phyloP scores from a whole-genome alignment of 306 rosid species.

The Glycine latifolia region DNA sequence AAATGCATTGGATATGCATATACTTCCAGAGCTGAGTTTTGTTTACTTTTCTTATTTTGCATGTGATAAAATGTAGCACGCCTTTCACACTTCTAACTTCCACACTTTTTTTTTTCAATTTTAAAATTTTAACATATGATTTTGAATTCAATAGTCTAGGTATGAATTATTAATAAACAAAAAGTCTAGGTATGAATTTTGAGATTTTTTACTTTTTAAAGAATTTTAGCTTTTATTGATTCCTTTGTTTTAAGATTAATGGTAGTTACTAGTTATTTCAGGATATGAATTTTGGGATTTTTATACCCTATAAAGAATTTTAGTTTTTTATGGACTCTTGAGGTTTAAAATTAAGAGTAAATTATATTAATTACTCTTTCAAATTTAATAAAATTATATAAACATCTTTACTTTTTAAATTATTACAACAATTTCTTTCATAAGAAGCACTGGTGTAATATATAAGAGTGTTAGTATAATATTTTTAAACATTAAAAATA shows the following conservation, averaged over 20 bases:
- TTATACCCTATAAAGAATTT: too few species aligned
- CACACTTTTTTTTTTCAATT: neutral
- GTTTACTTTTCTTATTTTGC: slow-evolving; percentile 18
- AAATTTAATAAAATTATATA: too few species aligned
- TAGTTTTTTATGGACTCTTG: neutral
- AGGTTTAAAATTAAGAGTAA: neutral
- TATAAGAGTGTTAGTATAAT: too few species aligned
- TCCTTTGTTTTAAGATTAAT: neutral
- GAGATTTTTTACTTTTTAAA: neutral
- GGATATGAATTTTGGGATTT: neutral
- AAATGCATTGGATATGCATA: neutral
- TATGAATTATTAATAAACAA: too few species aligned
- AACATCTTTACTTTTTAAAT: too few species aligned
- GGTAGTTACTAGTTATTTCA: too few species aligned
- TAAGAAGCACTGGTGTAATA: too few species aligned
- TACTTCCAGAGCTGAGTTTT: neutral
- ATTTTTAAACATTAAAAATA: too few species aligned
- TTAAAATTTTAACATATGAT: neutral
- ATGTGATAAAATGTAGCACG: neutral
- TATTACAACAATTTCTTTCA: too few species aligned
- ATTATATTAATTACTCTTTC: too few species aligned
- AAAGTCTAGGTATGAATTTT: too few species aligned
- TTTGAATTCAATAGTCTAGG: too few species aligned
- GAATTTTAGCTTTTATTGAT: neutral
- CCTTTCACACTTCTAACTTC: neutral